Evolutionary conservation across 805 yeast genomes (phyloP), one percentile per base, ranked within the genome.

Genomic region (Wickerhamomyces strasburgensis): DNA sequence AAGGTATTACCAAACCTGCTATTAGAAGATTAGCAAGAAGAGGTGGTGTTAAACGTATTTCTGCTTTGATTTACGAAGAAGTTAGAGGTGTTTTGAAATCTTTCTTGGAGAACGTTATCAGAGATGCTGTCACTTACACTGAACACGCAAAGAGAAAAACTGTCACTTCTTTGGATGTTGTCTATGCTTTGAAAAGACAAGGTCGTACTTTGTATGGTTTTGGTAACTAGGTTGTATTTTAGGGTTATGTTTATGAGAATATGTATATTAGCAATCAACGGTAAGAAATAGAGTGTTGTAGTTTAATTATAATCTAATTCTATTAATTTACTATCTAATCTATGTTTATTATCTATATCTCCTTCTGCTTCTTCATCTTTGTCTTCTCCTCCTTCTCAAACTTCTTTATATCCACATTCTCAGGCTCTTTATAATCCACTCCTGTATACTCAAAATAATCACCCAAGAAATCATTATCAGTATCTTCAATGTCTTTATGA

Each of bases 141-240:
- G 98, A 93, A 75, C 98, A 90, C 83, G 98, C 98, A 61, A 93
- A 93, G 93, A 88, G 98, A 83, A 90, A 90, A 88, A 93, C 98
- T 52, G 98, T 90, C 60, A 90, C 98, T 57, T 89, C 98, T 47
- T 80, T 90, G 64, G 98, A 90, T 67, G 98, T 90, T 57, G 98
- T 90, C 61, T 90, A 90, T 71, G 98, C 98, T 61, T 84, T 90
- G 74, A 90, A 90, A 93, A 88, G 98, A 83, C 97, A 93, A 79
- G 98, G 98, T 66, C 85, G 98, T 77, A 93, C 98, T 74, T 82
- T 93, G 70, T 90, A 90, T 69, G 98, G 98, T 89, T 93, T 90
- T 84, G 98, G 98, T 78, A 96, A 96, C 82, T 90, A 82, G 78
- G 57, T 59, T 38, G 35, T 35, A 36, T 30, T 40, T 46, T 29